Evolutionary conservation across 2,329 filamentous ascomycete genomes (phyloP), one percentile per base, ranked within the genome.

Genomic region (Passalora sequoiae): DNA sequence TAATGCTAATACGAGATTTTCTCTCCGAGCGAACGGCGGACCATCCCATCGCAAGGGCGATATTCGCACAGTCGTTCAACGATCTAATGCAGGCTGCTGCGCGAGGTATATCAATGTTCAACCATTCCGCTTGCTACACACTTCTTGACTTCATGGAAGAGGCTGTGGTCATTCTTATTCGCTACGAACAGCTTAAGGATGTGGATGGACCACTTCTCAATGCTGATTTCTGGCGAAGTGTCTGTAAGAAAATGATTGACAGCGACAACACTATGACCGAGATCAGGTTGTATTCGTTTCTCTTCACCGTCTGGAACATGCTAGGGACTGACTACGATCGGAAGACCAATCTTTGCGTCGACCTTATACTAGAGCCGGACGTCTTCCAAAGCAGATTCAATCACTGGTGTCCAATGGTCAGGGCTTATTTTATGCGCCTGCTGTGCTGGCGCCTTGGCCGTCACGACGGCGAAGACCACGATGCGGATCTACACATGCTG

Each of bases 361-460:
- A 81, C 16, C 89, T 92, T 72, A 68, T 96, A 28, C 69, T 96
- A 9, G 76, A 81, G 5, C 81, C 85, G 41, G 74, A 81, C 19
- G 77, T 84, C 2, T 95, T 95, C 62, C 80, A 86, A 59, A 80
- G 78, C 48, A 81, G 88, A 49, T 96, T 95, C 68, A 91, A 85
- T 60, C 88, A 95, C 59, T 95, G 89, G 89, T 94, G 87, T 59
- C 88, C 89, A 0, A 94, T 95, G 89, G 87, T 95, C 16, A 79
- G 89, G 48, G 84, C 88, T 10, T 96, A 95, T 64, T 96, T 84
- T 62, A 92, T 94, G 77, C 86, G 89, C 35, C 69, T 96, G 38
- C 67, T 95, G 16, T 94, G 88, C 66, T 96, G 89, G 89, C 80
- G 89, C 47, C 72, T 96, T 36, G 91, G 85, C 52, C 77, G 89